phyloP scores from a whole-genome alignment of 2,329 filamentous ascomycete genomes.

The Colletotrichum filicis region DNA sequence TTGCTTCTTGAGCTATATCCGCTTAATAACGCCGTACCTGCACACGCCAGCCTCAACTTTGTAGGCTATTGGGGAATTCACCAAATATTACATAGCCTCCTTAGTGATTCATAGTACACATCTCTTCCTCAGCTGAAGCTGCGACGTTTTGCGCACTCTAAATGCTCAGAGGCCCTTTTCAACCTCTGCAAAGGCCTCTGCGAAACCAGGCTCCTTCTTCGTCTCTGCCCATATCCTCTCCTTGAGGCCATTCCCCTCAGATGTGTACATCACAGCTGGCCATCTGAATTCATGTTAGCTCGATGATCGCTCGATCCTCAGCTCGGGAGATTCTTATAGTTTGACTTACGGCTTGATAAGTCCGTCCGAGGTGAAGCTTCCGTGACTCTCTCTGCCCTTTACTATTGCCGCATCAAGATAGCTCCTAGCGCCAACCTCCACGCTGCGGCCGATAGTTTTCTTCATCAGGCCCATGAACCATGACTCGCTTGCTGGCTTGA shows the following conservation, averaged over 20 bases:
- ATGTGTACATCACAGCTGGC: slow-evolving; percentile 31
- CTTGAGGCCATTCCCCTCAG: slow-evolving; percentile 17
- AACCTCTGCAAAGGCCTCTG: slow-evolving; percentile 23
- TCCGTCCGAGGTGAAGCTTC: slow-evolving; percentile 59
- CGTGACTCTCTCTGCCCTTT: slow-evolving; percentile 60
- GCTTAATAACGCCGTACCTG: background rate
- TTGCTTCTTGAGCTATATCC: background rate
- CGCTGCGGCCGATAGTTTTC: slow-evolving; percentile 41
- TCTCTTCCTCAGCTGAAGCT: background rate
- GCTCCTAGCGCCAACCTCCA: slow-evolving; percentile 53
- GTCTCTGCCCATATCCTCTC: slow-evolving; percentile 32
- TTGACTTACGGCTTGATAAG: slow-evolving; percentile 55
- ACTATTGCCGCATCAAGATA: slow-evolving; percentile 57
- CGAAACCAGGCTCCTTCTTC: slow-evolving; percentile 28
- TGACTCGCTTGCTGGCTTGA: slow-evolving; percentile 40
- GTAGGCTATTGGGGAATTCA: background rate
- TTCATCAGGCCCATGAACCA: slow-evolving; percentile 37
- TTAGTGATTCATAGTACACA: background rate
- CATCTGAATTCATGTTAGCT: slow-evolving; percentile 5
- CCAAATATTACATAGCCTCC: background rate
- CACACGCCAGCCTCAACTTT: background rate
- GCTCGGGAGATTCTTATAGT: too few relatives aligned
- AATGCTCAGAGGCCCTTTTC: background rate
- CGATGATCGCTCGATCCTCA: too few relatives aligned
- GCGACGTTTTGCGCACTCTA: background rate